Base-by-base conservation (phyloP, 1,284 basidiomycete species). In the Serendipita sp. region DNA sequence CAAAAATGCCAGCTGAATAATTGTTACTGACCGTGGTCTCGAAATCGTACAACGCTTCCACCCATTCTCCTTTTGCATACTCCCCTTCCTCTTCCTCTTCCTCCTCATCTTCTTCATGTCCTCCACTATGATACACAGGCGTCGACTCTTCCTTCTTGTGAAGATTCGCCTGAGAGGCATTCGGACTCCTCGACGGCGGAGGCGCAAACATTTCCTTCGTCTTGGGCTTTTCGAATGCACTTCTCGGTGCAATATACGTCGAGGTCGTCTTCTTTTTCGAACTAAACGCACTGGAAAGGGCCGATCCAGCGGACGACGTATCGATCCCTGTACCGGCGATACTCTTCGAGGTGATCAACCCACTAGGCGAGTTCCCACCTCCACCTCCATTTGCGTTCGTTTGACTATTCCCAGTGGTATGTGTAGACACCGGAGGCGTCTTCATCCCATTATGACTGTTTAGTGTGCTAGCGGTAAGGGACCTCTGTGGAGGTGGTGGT, bases 31-130 rank as follows among this genome's bases (percentile, higher is more conserved):
- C 87, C 67, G 76, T 74, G 63, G 85, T 83, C 45, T 74, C 73
- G 72, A 87, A 90, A 65, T 87, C 86, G 69, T 90, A 90, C 71
- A 88, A 67, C 2, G 77, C 87, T 68, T 89, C 83, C 10, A 81
- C 87, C 87, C 87, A 89, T 65, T 87, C 85, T 8, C 84, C 87
- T 35, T 74, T 70, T 10, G 70, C 72, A 64, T 58, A 29, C 42
- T 76, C 71, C 65, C 76, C 75, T 41, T 73, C 70, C 32, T 64
- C 66, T 10, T 70, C 71, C 17, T 22, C 17, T 22, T 22, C 17
- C 62, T 72, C 71, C 1, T 70, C 71, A 62, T 69, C 68, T 4
- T 68, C 70, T 4, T 64, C 60, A 29, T 70, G 70, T 2, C 22
- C 22, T 22, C 22, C 1, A 22, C 22, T 22, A 22, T 22, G 1